Evolutionary conservation across 495 filamentous ascomycete species (phyloP).

Genomic region (Glarea lozoyensis): DNA sequence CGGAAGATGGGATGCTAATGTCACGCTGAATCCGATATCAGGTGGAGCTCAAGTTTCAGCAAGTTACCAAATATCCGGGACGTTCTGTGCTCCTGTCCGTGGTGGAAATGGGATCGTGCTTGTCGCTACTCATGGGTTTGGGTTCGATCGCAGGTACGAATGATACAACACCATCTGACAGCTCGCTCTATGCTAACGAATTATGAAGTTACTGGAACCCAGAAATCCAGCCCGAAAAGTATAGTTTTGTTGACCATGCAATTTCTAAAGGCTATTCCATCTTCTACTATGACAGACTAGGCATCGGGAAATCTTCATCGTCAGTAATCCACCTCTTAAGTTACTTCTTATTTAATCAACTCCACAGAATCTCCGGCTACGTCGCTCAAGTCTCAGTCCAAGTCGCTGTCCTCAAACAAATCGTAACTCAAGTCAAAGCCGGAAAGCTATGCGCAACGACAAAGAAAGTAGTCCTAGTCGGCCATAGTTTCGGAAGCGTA

Average conservation of each 20-base stretch:
- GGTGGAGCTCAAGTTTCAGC: slow-evolving; percentile 3
- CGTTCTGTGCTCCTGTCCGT: slow-evolving; percentile 19
- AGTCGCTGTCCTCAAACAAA: slow-evolving; percentile 17
- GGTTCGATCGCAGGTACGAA: slow-evolving; percentile 17
- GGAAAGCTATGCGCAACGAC: slow-evolving; percentile 27
- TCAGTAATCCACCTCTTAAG: background rate
- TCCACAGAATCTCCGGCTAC: slow-evolving; percentile 20
- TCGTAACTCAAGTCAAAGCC: slow-evolving; percentile 17
- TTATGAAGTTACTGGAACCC: slow-evolving; percentile 59
- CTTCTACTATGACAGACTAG: slow-evolving; percentile 49
- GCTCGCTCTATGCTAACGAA: background rate
- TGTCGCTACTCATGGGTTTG: slow-evolving; percentile 20
- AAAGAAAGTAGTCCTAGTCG: slow-evolving; percentile 43
- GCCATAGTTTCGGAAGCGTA: slow-evolving; percentile 39
- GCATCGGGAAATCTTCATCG: slow-evolving; percentile 36
- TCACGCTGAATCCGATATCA: background rate
- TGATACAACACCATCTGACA: no score
- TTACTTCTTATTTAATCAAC: background rate
- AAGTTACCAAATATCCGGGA: slow-evolving; percentile 18
- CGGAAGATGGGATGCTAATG: slow-evolving; percentile 5
- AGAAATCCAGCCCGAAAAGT: slow-evolving; percentile 39
- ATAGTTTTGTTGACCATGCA: slow-evolving; percentile 45
- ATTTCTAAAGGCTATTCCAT: slow-evolving; percentile 41
- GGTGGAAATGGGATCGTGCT: slow-evolving; percentile 13
- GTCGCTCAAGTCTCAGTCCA: slow-evolving; percentile 22